Evolutionary conservation across 768 basidiomycete genomes (phyloP).

Genomic region (Xerocomellus dryophilus): DNA sequence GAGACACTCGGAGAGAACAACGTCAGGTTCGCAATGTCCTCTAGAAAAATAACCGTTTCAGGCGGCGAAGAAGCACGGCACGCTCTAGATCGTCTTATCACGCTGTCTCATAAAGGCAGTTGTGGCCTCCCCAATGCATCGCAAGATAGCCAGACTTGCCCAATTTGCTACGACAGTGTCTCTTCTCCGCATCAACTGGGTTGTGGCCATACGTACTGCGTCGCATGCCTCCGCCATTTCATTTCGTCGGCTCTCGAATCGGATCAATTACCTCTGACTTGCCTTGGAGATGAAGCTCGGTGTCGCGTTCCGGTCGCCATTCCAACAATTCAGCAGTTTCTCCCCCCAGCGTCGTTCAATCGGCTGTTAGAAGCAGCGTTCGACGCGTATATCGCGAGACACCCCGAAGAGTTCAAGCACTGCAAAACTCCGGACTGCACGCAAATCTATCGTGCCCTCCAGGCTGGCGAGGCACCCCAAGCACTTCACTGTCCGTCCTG

Average conservation of each 20-base stretch:
- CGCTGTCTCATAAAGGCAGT: constrained; percentile 36
- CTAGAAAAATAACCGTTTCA: constrained; percentile 46
- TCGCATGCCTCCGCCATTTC: constrained; percentile 55
- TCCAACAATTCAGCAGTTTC: constrained; percentile 44
- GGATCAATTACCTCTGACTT: constrained; percentile 61
- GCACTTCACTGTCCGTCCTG: constrained; percentile 66
- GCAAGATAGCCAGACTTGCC: constrained; percentile 36
- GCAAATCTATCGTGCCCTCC: constrained; percentile 61
- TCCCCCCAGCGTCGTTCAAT: constrained; percentile 52
- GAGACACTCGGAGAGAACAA: constrained; percentile 55
- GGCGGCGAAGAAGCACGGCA: constrained; percentile 58
- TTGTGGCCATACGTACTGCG: constrained; percentile 70
- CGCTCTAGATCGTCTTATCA: constrained; percentile 42
- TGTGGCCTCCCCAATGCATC: neutral
- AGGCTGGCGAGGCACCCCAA: constrained; percentile 35
- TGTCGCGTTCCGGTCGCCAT: constrained; percentile 58
- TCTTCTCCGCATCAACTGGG: constrained; percentile 46
- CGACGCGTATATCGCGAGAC: constrained; percentile 52
- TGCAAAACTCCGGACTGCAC: constrained; percentile 79
- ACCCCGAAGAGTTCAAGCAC: constrained; percentile 59
- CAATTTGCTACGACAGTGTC: constrained; percentile 49
- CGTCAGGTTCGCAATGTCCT: constrained; percentile 42
- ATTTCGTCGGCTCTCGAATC: constrained; percentile 53
- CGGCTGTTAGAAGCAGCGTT: constrained; percentile 56
- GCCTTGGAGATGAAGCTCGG: constrained; percentile 60